Evolutionary conservation across 2,329 filamentous ascomycete genomes (phyloP).

Genomic region (Neonectria punicea): DNA sequence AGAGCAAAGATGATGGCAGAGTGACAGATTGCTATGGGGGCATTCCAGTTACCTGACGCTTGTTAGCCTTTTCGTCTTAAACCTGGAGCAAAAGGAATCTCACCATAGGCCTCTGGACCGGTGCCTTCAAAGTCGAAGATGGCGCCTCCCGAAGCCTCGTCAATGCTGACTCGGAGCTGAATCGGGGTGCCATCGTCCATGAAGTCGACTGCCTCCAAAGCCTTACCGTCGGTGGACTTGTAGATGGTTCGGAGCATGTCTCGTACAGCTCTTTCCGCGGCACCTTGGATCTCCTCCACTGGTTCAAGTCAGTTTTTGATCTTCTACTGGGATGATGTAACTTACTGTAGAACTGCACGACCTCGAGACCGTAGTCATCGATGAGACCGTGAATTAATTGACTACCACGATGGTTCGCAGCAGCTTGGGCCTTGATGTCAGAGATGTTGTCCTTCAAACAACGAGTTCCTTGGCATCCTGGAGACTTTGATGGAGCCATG

Average conservation of each 20-base stretch:
- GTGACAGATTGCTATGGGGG: conserved; percentile 82
- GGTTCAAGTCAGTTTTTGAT: background rate
- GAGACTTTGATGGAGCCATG: conserved; percentile 75
- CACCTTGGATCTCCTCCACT: conserved; percentile 79
- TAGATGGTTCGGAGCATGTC: conserved; percentile 76
- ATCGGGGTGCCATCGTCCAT: conserved; percentile 88
- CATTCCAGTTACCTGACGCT: conserved; percentile 62
- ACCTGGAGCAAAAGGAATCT: conserved; percentile 55
- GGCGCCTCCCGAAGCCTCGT: conserved; percentile 77
- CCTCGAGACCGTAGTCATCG: conserved; percentile 78
- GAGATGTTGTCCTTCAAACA: conserved; percentile 83
- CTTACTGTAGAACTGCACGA: conserved; percentile 79
- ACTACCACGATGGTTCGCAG: conserved; percentile 85
- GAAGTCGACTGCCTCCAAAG: conserved; percentile 76
- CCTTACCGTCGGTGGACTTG: conserved; percentile 73
- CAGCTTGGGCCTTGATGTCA: conserved; percentile 83
- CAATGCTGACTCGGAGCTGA: conserved; percentile 76
- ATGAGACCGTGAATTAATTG: conserved; percentile 79
- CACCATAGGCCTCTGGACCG: conserved; percentile 79
- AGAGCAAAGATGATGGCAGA: conserved; percentile 86
- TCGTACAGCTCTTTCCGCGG: conserved; percentile 78
- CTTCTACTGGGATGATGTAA: accelerated
- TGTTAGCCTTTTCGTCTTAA: background rate
- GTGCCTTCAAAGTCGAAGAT: conserved; percentile 83
- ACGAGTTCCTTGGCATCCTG: conserved; percentile 79